Evolutionary conservation across 176 grass and related monocot genomes (phyloP).

Genomic region (Bromus sterilis): DNA sequence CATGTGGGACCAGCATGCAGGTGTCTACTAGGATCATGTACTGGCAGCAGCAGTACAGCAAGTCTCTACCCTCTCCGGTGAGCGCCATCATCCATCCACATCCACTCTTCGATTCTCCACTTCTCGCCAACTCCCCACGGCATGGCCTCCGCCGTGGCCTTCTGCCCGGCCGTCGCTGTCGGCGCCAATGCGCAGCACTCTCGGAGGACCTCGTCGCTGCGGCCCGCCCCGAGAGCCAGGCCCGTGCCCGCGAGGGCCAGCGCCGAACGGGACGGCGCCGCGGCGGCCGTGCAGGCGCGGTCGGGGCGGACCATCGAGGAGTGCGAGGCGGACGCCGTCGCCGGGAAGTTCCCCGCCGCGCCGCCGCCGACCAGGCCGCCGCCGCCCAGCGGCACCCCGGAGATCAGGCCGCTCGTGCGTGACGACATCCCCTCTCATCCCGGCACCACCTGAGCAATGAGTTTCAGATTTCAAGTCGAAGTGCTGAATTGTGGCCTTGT

Average conservation of each 20-base stretch:
- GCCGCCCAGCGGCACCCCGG: conserved; percentile 65
- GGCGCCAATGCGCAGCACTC: conserved; percentile 24
- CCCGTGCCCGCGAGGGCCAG: conserved; percentile 39
- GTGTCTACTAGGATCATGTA: background rate
- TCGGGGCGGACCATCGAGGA: conserved; percentile 78
- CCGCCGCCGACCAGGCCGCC: conserved; percentile 41
- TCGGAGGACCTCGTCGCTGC: background rate
- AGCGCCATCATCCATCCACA: background rate
- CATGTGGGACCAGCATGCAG: background rate
- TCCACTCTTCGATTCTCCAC: background rate
- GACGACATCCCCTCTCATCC: background rate
- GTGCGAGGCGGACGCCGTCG: conserved; percentile 85
- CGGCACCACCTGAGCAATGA: background rate
- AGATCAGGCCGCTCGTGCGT: conserved; percentile 65
- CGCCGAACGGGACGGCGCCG: conserved; percentile 40
- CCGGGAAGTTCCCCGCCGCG: conserved; percentile 62
- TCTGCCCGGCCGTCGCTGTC: conserved; percentile 22
- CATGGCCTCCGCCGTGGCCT: conserved; percentile 62
- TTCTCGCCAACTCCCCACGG: background rate
- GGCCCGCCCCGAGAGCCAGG: conserved; percentile 11
- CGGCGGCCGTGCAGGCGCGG: conserved; percentile 39
- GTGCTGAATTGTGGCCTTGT: conserved; percentile 19
- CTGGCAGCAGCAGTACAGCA: too few relatives aligned
- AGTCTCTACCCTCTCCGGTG: background rate
- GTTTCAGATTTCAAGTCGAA: background rate